phyloP scores from a whole-genome alignment of 1,139 yeast species.

The Saccharomyces pastorianus region DNA sequence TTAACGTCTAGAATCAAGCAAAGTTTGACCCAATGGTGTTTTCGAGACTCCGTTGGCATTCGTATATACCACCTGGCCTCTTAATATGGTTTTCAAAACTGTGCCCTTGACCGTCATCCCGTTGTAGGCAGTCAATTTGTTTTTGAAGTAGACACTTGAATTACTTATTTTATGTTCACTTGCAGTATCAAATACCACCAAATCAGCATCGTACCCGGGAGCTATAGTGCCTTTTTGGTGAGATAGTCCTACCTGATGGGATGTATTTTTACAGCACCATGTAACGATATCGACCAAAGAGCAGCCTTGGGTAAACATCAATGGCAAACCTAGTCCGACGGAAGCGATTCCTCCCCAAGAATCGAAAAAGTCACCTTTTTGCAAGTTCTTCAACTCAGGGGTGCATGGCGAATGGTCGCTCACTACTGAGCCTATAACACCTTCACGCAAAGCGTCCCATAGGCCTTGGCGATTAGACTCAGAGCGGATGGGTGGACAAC shows the following conservation, averaged over 20 bases:
- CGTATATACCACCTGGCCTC: conserved; percentile 64
- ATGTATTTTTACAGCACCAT: conserved; percentile 81
- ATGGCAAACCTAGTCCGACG: conserved; percentile 82
- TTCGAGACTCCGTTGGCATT: conserved; percentile 49
- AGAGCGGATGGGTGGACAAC: conserved; percentile 89
- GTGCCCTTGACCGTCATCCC: conserved; percentile 62
- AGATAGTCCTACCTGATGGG: conserved; percentile 71
- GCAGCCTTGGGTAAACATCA: conserved; percentile 67
- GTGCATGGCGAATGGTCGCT: conserved; percentile 96
- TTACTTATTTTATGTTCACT: conserved; percentile 50
- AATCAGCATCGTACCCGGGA: conserved; percentile 80
- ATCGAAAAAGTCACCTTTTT: conserved; percentile 75
- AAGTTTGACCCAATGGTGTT: conserved; percentile 48
- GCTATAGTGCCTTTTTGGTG: conserved; percentile 64
- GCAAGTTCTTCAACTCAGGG: conserved; percentile 75
- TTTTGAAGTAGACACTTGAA: conserved; percentile 60
- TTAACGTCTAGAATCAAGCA: conserved; percentile 43
- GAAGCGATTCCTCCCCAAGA: conserved; percentile 99
- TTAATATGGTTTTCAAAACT: conserved; percentile 67
- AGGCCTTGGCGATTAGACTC: conserved; percentile 59
- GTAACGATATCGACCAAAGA: conserved; percentile 54
- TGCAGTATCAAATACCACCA: conserved; percentile 67
- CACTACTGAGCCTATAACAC: conserved; percentile 74
- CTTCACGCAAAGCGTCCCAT: conserved; percentile 67
- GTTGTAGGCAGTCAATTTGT: conserved; percentile 79